Base-by-base conservation (phyloP, 1,284 basidiomycete species). In the Trametes pubescens region DNA sequence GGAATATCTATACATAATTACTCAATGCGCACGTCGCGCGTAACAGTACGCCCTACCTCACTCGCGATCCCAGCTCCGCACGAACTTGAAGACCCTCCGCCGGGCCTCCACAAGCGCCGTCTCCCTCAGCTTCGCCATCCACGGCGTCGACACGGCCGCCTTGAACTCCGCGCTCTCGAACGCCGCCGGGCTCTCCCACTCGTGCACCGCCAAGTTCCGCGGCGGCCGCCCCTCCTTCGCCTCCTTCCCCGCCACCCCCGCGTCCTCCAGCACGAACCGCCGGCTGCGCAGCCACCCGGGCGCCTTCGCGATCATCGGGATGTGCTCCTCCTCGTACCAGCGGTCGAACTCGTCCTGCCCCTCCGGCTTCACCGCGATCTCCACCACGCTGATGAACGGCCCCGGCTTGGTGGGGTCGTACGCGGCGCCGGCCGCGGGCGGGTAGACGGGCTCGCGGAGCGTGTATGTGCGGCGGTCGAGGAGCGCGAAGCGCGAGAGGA, bases 391-490 rank as follows among this genome's bases (percentile, higher is more conserved):
- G 38, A 77, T 26, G 64, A 72, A 77, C 47, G 67, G 70, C n/a
- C 72, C 70, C 14, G 73, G 72, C 61, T 69, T 75, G 14, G 65
- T 70, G 22, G 73, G 73, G 40, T 76, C 71, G 62, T 66, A 75
- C 16, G 69, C 68, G 49, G 67, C 59, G 24, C 72, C 69, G 29
- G 74, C 74, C 52, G 78, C 65, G 58, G 79, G 71, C n/a, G 69
- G 61, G 24, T 68, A 66, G 34, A 69, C 63, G 24, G 72, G 69
- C 48, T 75, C 74, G 54, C 77, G 65, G 53, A 79, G 69, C 69
- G 82, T 80, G 65, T 83, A 86, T 1, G 80, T 81, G 56, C 83
- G 77, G 51, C 87, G 78, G 67, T 88, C 85, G 34, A 88, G 75
- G 21, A 83, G 65, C 61, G 78, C 81, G 37, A 87, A 73, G 44